Evolutionary conservation across 148 eudicot genomes (phyloP).

Genomic region (Rhododendron simsii): DNA sequence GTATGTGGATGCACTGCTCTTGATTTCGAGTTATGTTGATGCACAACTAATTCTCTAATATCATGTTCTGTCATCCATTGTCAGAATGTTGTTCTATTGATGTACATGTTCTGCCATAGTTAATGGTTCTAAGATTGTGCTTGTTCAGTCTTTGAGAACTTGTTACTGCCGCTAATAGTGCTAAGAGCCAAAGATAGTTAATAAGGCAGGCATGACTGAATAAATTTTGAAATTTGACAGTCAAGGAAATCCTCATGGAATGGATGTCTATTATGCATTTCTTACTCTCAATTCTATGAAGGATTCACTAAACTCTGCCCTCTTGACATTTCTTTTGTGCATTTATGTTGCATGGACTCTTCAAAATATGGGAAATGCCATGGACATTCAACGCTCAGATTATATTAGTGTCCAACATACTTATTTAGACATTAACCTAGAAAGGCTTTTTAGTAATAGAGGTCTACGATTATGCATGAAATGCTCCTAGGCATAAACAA

Average conservation of each 20-base stretch:
- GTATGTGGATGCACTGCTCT: slow-evolving; percentile 19
- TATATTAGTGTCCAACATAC: neutral
- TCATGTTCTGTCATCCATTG: neutral
- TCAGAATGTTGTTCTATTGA: neutral
- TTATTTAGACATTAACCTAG: neutral
- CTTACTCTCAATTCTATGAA: neutral
- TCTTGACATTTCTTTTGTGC: neutral
- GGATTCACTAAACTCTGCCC: neutral
- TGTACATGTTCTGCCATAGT: neutral
- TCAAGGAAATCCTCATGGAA: neutral
- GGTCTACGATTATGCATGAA: neutral
- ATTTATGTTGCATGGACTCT: neutral
- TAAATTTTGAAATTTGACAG: neutral
- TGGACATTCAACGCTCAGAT: neutral
- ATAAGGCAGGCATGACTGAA: neutral
- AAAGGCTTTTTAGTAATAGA: neutral
- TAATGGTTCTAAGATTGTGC: neutral
- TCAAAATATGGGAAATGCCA: neutral
- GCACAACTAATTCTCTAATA: neutral
- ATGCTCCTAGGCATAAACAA: neutral
- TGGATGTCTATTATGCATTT: neutral
- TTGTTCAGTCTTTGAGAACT: neutral
- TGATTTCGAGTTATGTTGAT: neutral
- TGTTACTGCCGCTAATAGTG: neutral
- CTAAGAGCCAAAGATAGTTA: neutral